Evolutionary conservation across 2,329 filamentous ascomycete genomes (phyloP), one percentile per base, ranked within the genome.

Genomic region (Beauveria sp.): DNA sequence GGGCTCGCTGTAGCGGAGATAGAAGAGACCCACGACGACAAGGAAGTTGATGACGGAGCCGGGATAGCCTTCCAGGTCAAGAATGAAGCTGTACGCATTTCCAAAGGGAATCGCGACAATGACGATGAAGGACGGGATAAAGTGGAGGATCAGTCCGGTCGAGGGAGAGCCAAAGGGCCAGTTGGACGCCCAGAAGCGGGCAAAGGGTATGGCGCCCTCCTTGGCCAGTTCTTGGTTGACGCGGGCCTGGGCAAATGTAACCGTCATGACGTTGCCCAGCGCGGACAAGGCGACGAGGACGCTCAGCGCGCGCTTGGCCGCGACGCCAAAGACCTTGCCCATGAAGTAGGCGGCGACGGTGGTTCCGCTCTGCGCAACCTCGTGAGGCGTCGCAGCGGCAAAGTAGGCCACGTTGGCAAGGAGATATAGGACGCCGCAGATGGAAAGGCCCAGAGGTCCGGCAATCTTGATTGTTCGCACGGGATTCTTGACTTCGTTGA

Each of bases 61-160:
- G 9, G 57, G 57, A 18, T 65, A 65, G 12, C 63, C 63, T 30
- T 65, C 63, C 0, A 65, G 34, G 34, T 65, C 63, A 40, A 65
- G 62, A 26, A 65, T 65, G 26, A 65, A 65, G 47, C 47, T 65
- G 55, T 65, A 65, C 16, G 63, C 20, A 26, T 64, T 61, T 37
- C 64, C 64, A 24, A 66, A 66, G 2, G 64, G 64, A 50, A 66
- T 66, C n/a, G 64, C 64, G 20, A 65, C 64, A 8, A 66, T 66
- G 24, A 66, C 59, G 37, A 66, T 63, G 26, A 65, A 64, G 9
- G 63, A 65, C 2, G 63, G 63, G 41, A 65, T 64, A 41, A 64
- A 64, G 52, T 65, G 63, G 26, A 65, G 61, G 22, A 65, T 37
- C 28, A 65, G 46, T 3, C 63, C 63, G 8, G 63, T 53, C 12